phyloP scores from a whole-genome alignment of 305 asterid species.

The Striga hermonthica region DNA sequence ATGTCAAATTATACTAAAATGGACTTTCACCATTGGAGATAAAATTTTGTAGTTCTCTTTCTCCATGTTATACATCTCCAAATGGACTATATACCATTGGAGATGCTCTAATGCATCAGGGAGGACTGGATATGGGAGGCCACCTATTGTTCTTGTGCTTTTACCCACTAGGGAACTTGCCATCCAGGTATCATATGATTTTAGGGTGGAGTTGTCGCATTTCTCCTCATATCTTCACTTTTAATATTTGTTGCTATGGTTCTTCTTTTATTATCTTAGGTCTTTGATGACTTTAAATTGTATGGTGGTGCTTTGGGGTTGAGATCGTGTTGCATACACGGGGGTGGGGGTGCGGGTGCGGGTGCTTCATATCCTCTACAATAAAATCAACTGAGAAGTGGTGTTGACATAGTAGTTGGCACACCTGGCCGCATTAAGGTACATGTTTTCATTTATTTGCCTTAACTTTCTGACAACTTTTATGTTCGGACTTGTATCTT shows the following conservation, averaged over 20 bases:
- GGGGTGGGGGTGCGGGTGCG: no score
- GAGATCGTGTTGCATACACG: conserved; percentile 79
- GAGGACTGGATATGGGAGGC: conserved; percentile 74
- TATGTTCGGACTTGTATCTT: background rate
- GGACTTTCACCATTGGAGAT: no score
- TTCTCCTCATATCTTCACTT: background rate
- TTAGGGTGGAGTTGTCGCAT: background rate
- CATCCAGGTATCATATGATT: conserved; percentile 40
- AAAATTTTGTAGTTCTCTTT: no score
- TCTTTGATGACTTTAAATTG: conserved; percentile 62
- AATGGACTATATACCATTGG: no score
- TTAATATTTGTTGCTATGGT: conserved; percentile 10
- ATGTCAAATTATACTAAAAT: no score
- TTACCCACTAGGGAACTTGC: conserved; percentile 97
- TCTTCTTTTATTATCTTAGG: conserved; percentile 40
- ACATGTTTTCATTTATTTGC: background rate
- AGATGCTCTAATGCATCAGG: conserved; percentile 47
- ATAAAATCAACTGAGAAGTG: conserved; percentile 54
- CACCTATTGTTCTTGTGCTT: conserved; percentile 89
- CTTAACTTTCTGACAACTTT: background rate
- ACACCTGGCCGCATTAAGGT: conserved; percentile 97
- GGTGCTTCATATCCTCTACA: conserved; percentile 65
- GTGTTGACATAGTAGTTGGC: conserved; percentile 82
- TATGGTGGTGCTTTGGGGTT: conserved; percentile 81
- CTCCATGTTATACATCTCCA: no score